Percentiles rank a stretch among this genome's conserved stretches.
Evolutionary conservation across 1,139 yeast genomes (phyloP).

Genomic region (Schizosaccharomyces versatilis): DNA sequence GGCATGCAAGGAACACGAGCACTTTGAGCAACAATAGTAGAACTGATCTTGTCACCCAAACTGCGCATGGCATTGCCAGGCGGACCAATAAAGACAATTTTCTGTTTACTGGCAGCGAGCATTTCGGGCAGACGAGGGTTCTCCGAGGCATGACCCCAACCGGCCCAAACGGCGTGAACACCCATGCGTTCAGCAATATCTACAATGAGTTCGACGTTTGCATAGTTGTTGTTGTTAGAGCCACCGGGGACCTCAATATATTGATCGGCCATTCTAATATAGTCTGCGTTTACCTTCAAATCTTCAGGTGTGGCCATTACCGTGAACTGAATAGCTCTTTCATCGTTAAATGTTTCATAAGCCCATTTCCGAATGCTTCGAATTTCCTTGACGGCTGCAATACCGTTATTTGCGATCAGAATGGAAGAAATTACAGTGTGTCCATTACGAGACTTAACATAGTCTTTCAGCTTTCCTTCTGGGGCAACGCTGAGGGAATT

Average conservation of each 20-base stretch:
- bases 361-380: constrained; percentile 97
- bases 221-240: constrained; percentile 90
- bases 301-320: constrained; percentile 99
- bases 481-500: constrained; percentile 57
- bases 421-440: constrained; percentile 80
- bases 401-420: constrained; percentile 92
- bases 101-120: constrained; percentile 74
- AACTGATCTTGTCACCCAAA: constrained; percentile 91
- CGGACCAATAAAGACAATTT: constrained; percentile 83
- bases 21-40: constrained; percentile 95
- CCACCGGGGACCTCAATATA: constrained; percentile 98
- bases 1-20: constrained; percentile 96
- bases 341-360: constrained; percentile 90
- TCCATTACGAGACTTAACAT: constrained; percentile 70
- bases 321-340: constrained; percentile 75
- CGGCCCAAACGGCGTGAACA: constrained; percentile 99
- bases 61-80: constrained; percentile 98
- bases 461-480: constrained; percentile 54
- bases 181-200: constrained; percentile 91
- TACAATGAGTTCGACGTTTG: constrained; percentile 89
- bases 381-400: constrained; percentile 95
- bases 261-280: constrained; percentile 96
- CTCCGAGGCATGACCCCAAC: constrained; percentile 92
- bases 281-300: constrained; percentile 87
- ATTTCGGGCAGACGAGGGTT: constrained; percentile 85